Base-by-base conservation (phyloP, 2,329 filamentous ascomycete species). In the Thielaviopsis euricoi region DNA sequence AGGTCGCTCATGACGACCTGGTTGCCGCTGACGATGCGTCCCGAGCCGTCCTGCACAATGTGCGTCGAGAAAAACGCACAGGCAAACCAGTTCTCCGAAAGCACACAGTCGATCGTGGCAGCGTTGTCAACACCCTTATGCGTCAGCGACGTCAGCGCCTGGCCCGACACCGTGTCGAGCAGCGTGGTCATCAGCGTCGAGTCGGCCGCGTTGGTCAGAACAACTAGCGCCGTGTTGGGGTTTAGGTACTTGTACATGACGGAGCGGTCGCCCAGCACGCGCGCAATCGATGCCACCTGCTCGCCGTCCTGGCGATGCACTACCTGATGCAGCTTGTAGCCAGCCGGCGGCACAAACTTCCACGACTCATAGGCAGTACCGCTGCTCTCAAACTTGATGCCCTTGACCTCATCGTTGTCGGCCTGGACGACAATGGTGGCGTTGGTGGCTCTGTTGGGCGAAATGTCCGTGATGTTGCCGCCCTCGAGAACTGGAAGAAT, bases 241-340 rank as follows among this genome's bases (percentile, higher is more conserved):
- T 94, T 95, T 48, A 98, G 74, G 68, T 97, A 97, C 72, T 98
- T 98, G 80, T 98, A 98, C 62, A 91, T 80, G 53, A 98, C 93
- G n/a, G 83, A 84, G 50, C 93, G 82, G 66, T 98, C 86, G 25
- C 89, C 90, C 22, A 98, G 79, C 1, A 97, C 93, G 60, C 88
- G 89, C 10, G 93, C 93, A 64, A 98, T 95, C 0, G 93, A 97
- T 2, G 93, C 91, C 53, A 97, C 83, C 0, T 89, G 89, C 64
- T 98, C 90, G 62, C 91, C 85, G 2, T 78, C 67, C 10, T 88
- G 83, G 53, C 84, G 79, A 19, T 83, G 77, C 2, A 83, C 83
- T 46, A 93, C 76, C 51, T 78, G 74, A 6, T 84, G 73, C 57
- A 97, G 81, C 60, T 75, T 81, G 67, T 94, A 80, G 12, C 81